Conservation (phyloP, 306 rosid species). For the Lathyrus tuberosus region DNA sequence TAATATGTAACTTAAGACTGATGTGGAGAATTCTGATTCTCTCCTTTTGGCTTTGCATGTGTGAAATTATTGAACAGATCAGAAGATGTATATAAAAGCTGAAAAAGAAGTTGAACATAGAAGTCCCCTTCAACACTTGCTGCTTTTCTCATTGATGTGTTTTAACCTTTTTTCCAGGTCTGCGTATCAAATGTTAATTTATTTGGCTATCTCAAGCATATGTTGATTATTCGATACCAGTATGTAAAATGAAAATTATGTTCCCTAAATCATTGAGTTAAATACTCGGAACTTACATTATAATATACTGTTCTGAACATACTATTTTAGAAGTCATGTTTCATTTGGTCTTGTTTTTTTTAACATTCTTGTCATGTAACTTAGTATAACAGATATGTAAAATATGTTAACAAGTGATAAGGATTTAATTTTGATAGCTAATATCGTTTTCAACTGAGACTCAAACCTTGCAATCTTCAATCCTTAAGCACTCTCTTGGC, state of each 20-base stretch:
- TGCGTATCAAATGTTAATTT: slow-evolving; percentile 16
- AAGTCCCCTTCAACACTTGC: slow-evolving; percentile 37
- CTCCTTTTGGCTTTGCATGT: slow-evolving; percentile 34
- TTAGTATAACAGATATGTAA: neutral
- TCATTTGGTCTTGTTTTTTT: neutral
- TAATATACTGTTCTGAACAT: no score
- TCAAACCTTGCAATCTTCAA: slow-evolving; percentile 31
- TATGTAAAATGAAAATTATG: slow-evolving; percentile 7
- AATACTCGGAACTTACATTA: neutral
- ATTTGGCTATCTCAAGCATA: slow-evolving; percentile 17
- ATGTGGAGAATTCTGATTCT: slow-evolving; percentile 42
- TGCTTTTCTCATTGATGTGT: slow-evolving; percentile 27
- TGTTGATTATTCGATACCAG: neutral
- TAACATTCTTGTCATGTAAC: neutral
- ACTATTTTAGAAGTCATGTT: neutral
- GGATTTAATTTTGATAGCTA: slow-evolving; percentile 2
- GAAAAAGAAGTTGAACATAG: slow-evolving; percentile 39
- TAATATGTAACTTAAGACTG: slow-evolving; percentile 41
- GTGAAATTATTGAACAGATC: slow-evolving; percentile 51
- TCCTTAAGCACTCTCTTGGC: neutral
- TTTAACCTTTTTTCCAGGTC: slow-evolving; percentile 23
- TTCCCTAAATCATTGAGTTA: neutral
- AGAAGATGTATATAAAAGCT: slow-evolving; percentile 55
- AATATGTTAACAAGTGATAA: neutral
- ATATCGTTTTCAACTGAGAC: no score